These are phyloP conservation scores for Microsporum audouinii DNA, from an alignment of 2,329 filamentous ascomycete genomes.

Conservation along the genomic window DNA sequence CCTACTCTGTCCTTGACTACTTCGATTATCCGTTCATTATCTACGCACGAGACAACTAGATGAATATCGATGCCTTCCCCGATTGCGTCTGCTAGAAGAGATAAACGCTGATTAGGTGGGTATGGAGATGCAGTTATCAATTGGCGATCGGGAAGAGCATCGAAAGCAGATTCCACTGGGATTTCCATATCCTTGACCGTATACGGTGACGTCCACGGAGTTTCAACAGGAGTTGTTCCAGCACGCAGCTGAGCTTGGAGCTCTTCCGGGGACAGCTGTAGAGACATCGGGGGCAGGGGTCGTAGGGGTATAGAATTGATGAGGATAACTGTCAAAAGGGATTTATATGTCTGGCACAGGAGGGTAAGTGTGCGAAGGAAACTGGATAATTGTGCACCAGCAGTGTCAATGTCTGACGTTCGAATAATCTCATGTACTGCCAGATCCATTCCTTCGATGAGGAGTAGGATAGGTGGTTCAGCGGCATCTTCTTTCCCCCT, in stretches of 20 bases:
- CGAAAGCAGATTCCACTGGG: constrained; percentile 4
- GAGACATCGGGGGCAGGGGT: background rate
- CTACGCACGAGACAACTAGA: constrained; percentile 25
- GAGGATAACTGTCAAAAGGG: constrained; percentile 25
- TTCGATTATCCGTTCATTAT: constrained; percentile 23
- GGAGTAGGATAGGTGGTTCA: constrained; percentile 18
- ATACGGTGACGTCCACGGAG: background rate
- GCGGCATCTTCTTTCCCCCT: background rate
- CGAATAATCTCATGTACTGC: constrained; percentile 29
- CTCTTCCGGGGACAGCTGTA: background rate
- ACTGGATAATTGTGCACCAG: constrained; percentile 24
- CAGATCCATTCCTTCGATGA: constrained; percentile 29
- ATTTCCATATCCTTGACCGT: background rate
- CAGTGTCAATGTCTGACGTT: constrained; percentile 24
- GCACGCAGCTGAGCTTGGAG: background rate
- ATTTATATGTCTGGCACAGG: constrained; percentile 22
- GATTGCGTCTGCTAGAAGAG: constrained; percentile 25
- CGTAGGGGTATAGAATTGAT: constrained; percentile 27
- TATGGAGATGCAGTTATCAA: background rate
- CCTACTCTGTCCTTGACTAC: constrained; percentile 32
- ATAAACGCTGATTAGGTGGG: constrained; percentile 16
- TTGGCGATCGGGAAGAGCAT: background rate
- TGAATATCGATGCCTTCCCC: constrained; percentile 33
- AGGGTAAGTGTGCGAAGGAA: constrained; percentile 25
- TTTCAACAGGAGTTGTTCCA: background rate